These are phyloP conservation scores for Diutina mesorugosa DNA, from an alignment of 1,139 yeast genomes.

Conservation along the genomic window DNA sequence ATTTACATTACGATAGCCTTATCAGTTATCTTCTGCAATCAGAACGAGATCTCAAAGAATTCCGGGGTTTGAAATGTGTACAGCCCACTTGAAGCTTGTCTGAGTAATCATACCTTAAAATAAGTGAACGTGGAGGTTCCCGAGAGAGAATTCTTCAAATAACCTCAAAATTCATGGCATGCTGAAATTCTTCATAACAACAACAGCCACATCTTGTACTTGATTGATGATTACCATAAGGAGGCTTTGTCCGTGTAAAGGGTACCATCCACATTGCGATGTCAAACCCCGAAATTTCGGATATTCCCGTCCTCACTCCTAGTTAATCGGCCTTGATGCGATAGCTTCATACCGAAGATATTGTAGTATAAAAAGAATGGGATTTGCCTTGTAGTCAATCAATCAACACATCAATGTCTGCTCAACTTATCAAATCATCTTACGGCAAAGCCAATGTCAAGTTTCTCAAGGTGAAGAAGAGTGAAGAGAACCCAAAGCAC, in stretches of 20 bases:
- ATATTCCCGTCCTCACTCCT: background rate
- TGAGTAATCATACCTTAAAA: background rate
- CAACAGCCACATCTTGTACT: background rate
- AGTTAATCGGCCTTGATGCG: background rate
- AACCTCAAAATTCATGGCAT: too few relatives aligned
- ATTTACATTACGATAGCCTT: background rate
- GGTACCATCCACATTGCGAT: background rate
- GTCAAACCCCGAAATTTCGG: background rate
- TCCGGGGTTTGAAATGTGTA: background rate
- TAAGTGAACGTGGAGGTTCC: background rate
- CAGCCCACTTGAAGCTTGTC: background rate
- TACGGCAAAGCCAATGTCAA: constrained; percentile 92
- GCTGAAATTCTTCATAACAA: too few relatives aligned
- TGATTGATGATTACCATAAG: background rate
- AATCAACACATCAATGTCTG: background rate
- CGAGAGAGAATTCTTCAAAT: too few relatives aligned
- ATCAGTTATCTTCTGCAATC: background rate
- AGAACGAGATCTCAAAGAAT: too few relatives aligned
- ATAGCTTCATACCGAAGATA: background rate
- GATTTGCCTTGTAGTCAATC: background rate
- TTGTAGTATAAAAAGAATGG: too few relatives aligned
- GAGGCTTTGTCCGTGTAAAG: too few relatives aligned
- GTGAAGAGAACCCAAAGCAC: constrained; percentile 49
- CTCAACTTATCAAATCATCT: constrained; percentile 12
- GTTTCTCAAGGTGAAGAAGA: constrained; percentile 75